A percentile compares a stretch with the other conserved stretches of the same genome.
These are phyloP conservation scores for Coprinopsis marcescibilis DNA, from an alignment of 768 basidiomycete species.

Conservation along the genomic window DNA sequence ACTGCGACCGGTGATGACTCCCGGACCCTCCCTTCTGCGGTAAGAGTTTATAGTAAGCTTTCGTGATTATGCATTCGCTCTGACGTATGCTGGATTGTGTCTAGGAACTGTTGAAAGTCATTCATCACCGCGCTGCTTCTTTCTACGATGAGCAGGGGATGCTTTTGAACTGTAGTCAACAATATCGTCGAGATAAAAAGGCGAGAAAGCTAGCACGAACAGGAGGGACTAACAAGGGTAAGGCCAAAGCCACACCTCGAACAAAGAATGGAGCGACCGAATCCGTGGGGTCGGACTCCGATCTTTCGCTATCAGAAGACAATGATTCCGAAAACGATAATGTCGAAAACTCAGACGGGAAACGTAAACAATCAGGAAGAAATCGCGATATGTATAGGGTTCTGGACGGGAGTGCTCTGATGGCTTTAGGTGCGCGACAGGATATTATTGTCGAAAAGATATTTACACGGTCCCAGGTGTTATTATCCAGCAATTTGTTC, in stretches of 20 bases:
- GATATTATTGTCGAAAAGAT: not conserved
- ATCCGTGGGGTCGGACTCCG: conserved; percentile 13
- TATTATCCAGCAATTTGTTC: conserved; percentile 65
- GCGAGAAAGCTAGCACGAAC: conserved; percentile 25
- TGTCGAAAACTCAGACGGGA: too few species aligned
- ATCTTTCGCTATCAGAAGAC: conserved; percentile 5
- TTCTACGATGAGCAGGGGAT: conserved; percentile 63
- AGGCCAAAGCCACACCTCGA: not conserved
- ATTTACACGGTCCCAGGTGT: conserved; percentile 39
- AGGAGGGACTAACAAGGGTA: conserved; percentile 11
- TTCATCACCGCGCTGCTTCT: conserved; percentile 39
- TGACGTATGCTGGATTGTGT: conserved; percentile 5
- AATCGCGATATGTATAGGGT: conserved; percentile 68
- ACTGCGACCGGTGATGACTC: not conserved
- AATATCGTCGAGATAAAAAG: conserved; percentile 41
- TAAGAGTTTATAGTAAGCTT: conserved; percentile 27
- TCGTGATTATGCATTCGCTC: conserved; percentile 8
- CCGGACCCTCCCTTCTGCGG: too few species aligned
- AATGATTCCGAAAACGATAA: conserved; percentile 8
- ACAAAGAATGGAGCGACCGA: not conserved
- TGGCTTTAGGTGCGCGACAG: conserved; percentile 57
- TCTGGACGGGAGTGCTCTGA: conserved; percentile 66
- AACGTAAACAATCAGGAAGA: conserved; percentile 14
- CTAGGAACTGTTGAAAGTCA: conserved; percentile 46
- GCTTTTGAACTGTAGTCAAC: conserved; percentile 43